phyloP scores from a whole-genome alignment of 495 filamentous ascomycete genomes.

The Tuber aestivum region DNA sequence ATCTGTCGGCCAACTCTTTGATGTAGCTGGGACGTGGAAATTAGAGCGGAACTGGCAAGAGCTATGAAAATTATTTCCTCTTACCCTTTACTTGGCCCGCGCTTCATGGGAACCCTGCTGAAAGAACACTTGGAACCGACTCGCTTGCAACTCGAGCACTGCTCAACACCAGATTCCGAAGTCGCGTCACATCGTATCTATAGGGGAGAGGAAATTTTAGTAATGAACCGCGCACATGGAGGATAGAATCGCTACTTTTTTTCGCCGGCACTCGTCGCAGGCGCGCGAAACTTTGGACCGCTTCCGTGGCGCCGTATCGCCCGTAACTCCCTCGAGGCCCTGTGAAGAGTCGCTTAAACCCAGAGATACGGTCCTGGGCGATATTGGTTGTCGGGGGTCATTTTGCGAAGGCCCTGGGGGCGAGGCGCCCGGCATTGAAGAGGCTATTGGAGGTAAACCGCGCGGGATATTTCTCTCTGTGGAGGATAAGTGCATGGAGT shows the following conservation, averaged over 20 bases:
- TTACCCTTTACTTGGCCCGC: constrained; percentile 91
- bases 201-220: background rate
- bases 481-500: constrained; percentile 40
- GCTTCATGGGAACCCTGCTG: constrained; percentile 88
- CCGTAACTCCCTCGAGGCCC: constrained; percentile 37
- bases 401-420: constrained; percentile 38
- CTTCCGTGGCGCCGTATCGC: constrained; percentile 69
- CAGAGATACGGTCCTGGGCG: constrained; percentile 35
- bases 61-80: constrained; percentile 10
- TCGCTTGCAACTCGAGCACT: constrained; percentile 80
- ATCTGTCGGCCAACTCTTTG: constrained; percentile 85
- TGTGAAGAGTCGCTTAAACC: constrained; percentile 31
- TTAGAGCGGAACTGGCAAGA: constrained; percentile 31
- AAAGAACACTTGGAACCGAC: constrained; percentile 75
- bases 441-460: constrained; percentile 44
- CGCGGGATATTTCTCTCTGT: constrained; percentile 37
- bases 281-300: constrained; percentile 87
- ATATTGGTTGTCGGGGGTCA: constrained; percentile 40
- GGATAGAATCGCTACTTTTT: constrained; percentile 58
- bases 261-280: constrained; percentile 90
- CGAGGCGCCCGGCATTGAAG: constrained; percentile 39
- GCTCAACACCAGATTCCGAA: constrained; percentile 68
- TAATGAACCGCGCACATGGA: background rate
- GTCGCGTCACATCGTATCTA: constrained; percentile 87
- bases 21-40: constrained; percentile 63